Base-by-base conservation (phyloP, 2,329 filamentous ascomycete genomes). In the Leptodontidium sp. region DNA sequence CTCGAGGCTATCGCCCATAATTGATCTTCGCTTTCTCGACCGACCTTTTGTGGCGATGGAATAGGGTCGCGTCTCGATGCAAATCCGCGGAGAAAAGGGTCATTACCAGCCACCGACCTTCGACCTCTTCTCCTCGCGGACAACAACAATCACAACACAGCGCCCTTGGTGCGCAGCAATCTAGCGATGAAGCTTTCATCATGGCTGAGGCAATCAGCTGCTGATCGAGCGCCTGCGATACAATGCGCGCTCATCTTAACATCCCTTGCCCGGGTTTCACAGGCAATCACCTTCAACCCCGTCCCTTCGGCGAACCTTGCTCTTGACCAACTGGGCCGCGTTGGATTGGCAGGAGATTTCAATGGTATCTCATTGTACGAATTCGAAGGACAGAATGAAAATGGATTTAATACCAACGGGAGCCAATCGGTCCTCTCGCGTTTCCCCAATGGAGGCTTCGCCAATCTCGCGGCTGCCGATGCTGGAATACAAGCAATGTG, bases 401-500 rank as follows among this genome's bases (percentile, higher is more conserved):
- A 85, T 70, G 82, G 86, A 17, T 87, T 88, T 75, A 89, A 82
- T 75, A 88, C 86, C 68, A 94, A 97, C 84, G 93, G 92, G 78
- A 93, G 90, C 76, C 89, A 94, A 77, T 91, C 93, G 21, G 87
- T 99, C 50, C 86, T 98, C 65, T 88, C 91, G 24, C 89, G 90
- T 64, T 88, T 97, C 73, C 95, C 96, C 3, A 96, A 97, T 81
- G 94, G 94, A 75, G 88, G 90, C 35, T 93, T 98, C 73, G 86
- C 90, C 24, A 88, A 89, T 21, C 82, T 98, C 61, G 88, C 91
- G 64, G 86, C 88, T 50, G 91, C 94, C 55, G 93, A 98, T 80
- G 94, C 91, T 68, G 89, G 91, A 61, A 97, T 99, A 77, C 87
- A 90, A 77, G 87, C 93, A 72, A 96, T 99, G 92, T 99, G 96